Percentiles rank a stretch among this genome's conserved stretches.
Conservation (phyloP, 345 rosid species). For the Brassica carinata region DNA sequence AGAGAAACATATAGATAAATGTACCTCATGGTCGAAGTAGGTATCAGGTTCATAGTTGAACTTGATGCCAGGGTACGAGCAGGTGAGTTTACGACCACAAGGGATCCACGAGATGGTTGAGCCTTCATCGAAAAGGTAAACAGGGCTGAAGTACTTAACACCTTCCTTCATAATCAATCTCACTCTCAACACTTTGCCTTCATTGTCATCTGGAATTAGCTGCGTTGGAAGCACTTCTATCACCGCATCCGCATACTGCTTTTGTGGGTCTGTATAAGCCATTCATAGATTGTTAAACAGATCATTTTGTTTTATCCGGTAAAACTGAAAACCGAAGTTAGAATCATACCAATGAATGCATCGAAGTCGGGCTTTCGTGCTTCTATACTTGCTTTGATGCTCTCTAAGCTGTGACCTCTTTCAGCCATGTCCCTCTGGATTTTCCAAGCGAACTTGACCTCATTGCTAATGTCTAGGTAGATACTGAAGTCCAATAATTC, state of each 20-base stretch:
- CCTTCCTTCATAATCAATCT: conserved; percentile 95
- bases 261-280: conserved; percentile 78
- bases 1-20: neutral
- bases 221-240: conserved; percentile 90
- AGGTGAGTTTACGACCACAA: conserved; percentile 93
- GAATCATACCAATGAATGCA: conserved; percentile 76
- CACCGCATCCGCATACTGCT: conserved; percentile 93
- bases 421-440: conserved; percentile 98
- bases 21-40: conserved; percentile 76
- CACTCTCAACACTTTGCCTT: conserved; percentile 91
- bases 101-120: conserved; percentile 91
- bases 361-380: conserved; percentile 94
- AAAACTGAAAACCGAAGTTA: neutral
- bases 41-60: conserved; percentile 79
- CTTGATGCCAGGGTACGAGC: conserved; percentile 98
- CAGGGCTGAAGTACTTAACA: conserved; percentile 78
- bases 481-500: conserved; percentile 88
- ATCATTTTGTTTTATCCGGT: neutral
- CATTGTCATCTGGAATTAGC: conserved; percentile 84
- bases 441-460: conserved; percentile 98
- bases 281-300: neutral
- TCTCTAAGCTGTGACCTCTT: conserved; percentile 97
- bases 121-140: conserved; percentile 94
- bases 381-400: conserved; percentile 96
- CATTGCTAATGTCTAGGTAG: conserved; percentile 96